A percentile compares a stretch with the other conserved stretches of the same genome.
Conservation (phyloP, 2,329 filamentous ascomycete species). For the Alternaria sp. region DNA sequence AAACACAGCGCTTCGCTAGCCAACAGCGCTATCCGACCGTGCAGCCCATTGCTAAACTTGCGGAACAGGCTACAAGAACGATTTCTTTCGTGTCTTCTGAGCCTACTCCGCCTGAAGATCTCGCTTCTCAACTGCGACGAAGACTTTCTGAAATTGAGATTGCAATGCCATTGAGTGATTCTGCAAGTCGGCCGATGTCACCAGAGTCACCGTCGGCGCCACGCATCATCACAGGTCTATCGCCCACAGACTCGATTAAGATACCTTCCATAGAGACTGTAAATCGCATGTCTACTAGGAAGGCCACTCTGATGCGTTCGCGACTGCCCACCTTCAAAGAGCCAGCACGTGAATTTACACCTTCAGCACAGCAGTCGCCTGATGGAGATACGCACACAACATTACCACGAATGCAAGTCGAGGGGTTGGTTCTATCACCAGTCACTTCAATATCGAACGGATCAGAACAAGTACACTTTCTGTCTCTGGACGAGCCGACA, state of each 20-base stretch:
- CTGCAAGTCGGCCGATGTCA: background rate
- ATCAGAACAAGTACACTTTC: background rate
- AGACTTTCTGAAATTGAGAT: background rate
- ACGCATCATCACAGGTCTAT: background rate
- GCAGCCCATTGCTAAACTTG: background rate
- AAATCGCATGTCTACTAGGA: background rate
- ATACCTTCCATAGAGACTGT: background rate
- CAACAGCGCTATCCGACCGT: background rate
- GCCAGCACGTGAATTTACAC: background rate
- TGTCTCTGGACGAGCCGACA: background rate
- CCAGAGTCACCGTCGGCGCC: background rate
- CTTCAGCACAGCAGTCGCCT: background rate
- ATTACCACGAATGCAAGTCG: background rate
- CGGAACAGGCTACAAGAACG: background rate
- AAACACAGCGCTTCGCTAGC: background rate
- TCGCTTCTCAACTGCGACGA: background rate
- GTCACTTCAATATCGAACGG: background rate
- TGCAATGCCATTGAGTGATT: too few species aligned
- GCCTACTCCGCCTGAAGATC: background rate
- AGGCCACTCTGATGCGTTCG: background rate
- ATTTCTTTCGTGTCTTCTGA: background rate
- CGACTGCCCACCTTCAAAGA: background rate
- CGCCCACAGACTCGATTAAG: background rate
- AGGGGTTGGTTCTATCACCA: background rate
- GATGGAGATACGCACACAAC: background rate